phyloP scores from a whole-genome alignment of 1,139 yeast genomes.

The Saccharomyces hybrid region DNA sequence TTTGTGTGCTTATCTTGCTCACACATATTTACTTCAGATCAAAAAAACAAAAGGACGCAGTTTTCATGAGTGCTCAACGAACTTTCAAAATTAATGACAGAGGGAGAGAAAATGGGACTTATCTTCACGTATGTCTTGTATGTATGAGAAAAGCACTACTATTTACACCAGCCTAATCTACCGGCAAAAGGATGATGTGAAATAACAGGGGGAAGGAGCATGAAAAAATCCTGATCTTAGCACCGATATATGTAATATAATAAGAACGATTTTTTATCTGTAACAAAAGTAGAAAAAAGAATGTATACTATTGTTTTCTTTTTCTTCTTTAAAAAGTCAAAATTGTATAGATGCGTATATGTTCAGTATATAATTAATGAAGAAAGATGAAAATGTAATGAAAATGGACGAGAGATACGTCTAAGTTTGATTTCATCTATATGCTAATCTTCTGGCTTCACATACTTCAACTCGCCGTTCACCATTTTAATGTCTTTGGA shows the following conservation, averaged over 20 bases:
- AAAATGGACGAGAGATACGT: neutral
- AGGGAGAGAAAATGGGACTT: neutral
- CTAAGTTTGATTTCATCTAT: neutral
- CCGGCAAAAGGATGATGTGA: neutral
- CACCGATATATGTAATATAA: neutral
- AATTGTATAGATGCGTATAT: neutral
- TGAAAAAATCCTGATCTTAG: neutral
- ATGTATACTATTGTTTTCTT: neutral
- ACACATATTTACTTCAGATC: constrained; percentile 49
- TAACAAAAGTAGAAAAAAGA: neutral
- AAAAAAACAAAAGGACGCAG: constrained; percentile 32
- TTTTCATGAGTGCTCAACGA: constrained; percentile 14
- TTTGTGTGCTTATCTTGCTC: constrained; percentile 88
- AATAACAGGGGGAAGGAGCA: neutral
- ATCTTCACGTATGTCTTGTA: neutral
- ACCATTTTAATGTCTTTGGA: constrained; percentile 6
- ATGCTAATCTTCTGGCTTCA: neutral
- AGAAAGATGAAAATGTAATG: neutral
- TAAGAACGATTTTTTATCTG: neutral
- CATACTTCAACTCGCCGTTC: constrained; percentile 6
- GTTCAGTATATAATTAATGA: neutral
- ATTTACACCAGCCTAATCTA: neutral
- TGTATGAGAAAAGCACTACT: neutral
- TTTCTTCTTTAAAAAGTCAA: neutral
- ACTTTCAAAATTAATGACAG: neutral